These are phyloP conservation scores for Imleria badia DNA, from an alignment of 768 basidiomycete species.

Conservation along the genomic window DNA sequence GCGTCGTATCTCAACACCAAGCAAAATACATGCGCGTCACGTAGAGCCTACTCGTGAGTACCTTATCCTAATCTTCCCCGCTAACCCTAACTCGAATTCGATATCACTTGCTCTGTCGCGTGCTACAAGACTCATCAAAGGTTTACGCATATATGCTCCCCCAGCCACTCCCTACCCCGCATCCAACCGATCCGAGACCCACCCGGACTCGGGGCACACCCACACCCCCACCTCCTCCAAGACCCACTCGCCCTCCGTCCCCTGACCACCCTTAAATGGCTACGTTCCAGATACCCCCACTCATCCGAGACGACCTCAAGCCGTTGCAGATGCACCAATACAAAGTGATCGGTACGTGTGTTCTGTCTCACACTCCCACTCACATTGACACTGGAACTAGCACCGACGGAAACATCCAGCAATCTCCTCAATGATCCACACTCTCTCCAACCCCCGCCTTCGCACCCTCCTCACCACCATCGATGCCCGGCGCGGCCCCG, in stretches of 20 bases:
- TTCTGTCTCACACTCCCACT: neutral
- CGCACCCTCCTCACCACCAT: constrained; percentile 52
- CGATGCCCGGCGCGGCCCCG: constrained; percentile 61
- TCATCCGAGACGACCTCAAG: constrained; percentile 85
- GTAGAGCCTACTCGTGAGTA: constrained; percentile 1
- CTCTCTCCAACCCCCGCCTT: constrained; percentile 53
- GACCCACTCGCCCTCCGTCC: constrained; percentile 53
- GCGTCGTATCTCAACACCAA: constrained; percentile 3
- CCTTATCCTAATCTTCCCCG: too few relatives aligned
- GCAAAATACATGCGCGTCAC: constrained; percentile 7
- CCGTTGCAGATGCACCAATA: constrained; percentile 70
- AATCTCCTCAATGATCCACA: constrained; percentile 63
- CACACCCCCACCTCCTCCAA: constrained; percentile 19
- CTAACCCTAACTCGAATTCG: too few relatives aligned
- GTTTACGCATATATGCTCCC: constrained; percentile 29
- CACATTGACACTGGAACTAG: too few relatives aligned
- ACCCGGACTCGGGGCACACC: too few relatives aligned
- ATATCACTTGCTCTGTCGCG: constrained; percentile 67
- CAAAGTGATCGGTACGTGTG: constrained; percentile 67
- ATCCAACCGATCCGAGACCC: neutral
- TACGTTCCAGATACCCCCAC: constrained; percentile 80
- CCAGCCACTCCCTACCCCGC: neutral
- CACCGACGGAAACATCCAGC: too few relatives aligned
- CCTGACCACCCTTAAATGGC: constrained; percentile 74
- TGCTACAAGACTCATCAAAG: constrained; percentile 81